Conservation (phyloP, 2,329 filamentous ascomycete genomes). For the Colletotrichum kahawae region DNA sequence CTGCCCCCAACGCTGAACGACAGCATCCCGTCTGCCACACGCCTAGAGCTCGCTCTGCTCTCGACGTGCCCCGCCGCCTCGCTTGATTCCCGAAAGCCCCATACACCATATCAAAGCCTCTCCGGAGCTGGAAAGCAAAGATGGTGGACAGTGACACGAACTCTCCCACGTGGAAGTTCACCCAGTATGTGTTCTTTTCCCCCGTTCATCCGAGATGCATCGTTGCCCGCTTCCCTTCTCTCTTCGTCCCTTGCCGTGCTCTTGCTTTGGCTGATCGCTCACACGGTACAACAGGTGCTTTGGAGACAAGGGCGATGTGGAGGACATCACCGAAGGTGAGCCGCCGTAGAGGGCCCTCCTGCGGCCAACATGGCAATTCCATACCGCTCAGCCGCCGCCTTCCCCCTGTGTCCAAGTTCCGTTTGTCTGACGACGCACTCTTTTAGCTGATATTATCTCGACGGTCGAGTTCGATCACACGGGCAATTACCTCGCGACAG, state of each 20-base stretch:
- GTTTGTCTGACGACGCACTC: conserved; percentile 29
- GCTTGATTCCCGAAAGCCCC: not conserved
- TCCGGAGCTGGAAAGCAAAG: conserved; percentile 49
- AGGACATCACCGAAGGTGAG: conserved; percentile 96
- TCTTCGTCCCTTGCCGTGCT: not conserved
- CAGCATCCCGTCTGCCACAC: not conserved
- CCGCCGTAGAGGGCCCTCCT: not conserved
- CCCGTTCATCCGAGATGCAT: not conserved
- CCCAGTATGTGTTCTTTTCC: conserved; percentile 73
- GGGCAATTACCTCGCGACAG: conserved; percentile 88
- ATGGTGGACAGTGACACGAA: conserved; percentile 97
- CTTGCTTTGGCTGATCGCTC: conserved; percentile 26
- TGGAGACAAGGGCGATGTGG: conserved; percentile 98
- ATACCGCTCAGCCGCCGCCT: not conserved
- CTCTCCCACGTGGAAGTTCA: conserved; percentile 99
- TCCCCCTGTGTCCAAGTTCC: conserved; percentile 8
- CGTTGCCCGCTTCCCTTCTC: not conserved
- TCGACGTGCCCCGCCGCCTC: conserved; percentile 13
- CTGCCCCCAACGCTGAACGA: not conserved
- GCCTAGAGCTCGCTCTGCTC: not conserved
- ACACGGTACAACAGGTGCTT: conserved; percentile 75
- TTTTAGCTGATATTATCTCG: conserved; percentile 83
- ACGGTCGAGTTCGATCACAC: conserved; percentile 92
- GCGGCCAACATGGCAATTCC: not conserved
- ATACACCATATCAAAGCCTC: not conserved